These are phyloP conservation scores for Nidularia sp. DNA, from an alignment of 768 basidiomycete genomes.

Conservation along the genomic window DNA sequence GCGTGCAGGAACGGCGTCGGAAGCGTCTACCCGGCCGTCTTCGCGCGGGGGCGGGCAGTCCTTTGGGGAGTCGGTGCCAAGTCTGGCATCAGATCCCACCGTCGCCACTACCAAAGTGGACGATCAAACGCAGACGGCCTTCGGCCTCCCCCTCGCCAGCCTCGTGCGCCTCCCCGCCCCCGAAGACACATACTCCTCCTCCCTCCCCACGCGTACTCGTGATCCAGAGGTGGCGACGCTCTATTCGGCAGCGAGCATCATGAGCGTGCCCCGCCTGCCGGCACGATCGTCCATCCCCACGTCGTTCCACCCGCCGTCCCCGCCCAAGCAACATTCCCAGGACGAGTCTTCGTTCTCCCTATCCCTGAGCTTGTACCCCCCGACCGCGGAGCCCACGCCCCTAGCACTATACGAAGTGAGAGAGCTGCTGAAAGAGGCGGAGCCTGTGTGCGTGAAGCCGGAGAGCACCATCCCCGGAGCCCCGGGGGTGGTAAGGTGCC, in stretches of 20 bases:
- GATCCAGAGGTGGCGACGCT: constrained; percentile 83
- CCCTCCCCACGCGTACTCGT: constrained; percentile 31
- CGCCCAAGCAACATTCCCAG: constrained; percentile 23
- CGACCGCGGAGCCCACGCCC: constrained; percentile 12
- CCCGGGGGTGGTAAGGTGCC: constrained; percentile 76
- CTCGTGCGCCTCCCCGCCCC: constrained; percentile 68
- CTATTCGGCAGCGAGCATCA: constrained; percentile 81
- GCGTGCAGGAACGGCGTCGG: not conserved
- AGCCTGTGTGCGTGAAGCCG: constrained; percentile 47
- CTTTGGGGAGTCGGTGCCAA: too few relatives aligned
- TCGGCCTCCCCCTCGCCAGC: constrained; percentile 68
- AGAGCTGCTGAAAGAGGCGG: constrained; percentile 80
- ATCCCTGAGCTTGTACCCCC: not conserved
- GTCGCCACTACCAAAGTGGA: too few relatives aligned
- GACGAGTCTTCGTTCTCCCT: constrained; percentile 8
- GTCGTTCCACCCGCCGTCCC: constrained; percentile 10
- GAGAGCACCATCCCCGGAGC: constrained; percentile 74
- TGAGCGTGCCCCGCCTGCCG: constrained; percentile 43
- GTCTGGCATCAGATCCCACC: too few relatives aligned
- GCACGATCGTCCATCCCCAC: not conserved
- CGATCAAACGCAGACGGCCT: constrained; percentile 17
- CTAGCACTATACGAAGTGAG: constrained; percentile 60
- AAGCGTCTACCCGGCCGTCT: too few relatives aligned
- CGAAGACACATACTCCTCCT: constrained; percentile 54
- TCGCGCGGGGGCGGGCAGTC: too few relatives aligned